phyloP scores from a whole-genome alignment of 805 yeast species.

The Spathaspora gorwiae region DNA sequence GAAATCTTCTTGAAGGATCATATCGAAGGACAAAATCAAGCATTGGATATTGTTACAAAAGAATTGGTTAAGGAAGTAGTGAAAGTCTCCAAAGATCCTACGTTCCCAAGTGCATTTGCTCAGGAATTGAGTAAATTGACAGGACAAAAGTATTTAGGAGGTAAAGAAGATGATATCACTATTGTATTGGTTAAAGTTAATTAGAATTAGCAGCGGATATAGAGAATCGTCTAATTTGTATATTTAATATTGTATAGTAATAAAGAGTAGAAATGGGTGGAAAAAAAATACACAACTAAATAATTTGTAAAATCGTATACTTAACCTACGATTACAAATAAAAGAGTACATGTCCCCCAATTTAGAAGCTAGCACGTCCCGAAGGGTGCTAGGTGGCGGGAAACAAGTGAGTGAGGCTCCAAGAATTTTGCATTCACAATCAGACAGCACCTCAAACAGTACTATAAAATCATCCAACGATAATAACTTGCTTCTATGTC shows the following conservation, averaged over 20 bases:
- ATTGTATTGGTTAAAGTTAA: constrained; percentile 66
- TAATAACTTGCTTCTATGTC: constrained; percentile 39
- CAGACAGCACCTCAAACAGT: not conserved
- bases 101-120: constrained; percentile 81
- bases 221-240: not conserved
- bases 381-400: no score
- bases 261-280: not conserved
- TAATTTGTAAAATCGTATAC: no score
- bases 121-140: constrained; percentile 65
- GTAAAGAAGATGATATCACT: constrained; percentile 94
- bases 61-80: constrained; percentile 64
- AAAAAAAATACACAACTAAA: not conserved
- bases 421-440: constrained; percentile 2
- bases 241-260: not conserved
- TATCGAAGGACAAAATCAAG: constrained; percentile 22
- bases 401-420: not conserved
- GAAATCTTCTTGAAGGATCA: constrained; percentile 61
- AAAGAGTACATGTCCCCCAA: no score
- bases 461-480: no score
- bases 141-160: constrained; percentile 74
- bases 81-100: constrained; percentile 63
- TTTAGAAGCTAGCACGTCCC: no score
- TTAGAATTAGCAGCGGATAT: constrained; percentile 1
- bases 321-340: no score
- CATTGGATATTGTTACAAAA: constrained; percentile 45